Conservation (phyloP, 441 rosid species). For the Viola pubescens region DNA sequence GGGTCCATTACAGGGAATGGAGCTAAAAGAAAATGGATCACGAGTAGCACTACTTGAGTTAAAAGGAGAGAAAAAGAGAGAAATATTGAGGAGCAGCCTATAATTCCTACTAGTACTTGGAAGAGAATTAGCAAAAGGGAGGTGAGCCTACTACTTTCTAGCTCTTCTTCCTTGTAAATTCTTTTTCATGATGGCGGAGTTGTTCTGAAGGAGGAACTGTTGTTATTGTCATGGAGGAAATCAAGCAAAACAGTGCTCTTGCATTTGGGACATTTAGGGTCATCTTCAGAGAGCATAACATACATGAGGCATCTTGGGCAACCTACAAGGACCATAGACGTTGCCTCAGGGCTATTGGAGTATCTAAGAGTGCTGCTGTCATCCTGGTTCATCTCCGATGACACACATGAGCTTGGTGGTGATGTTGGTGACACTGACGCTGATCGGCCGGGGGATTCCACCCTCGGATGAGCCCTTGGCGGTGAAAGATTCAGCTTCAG, state of each 20-base stretch:
- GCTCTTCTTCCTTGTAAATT: slow-evolving; percentile 33
- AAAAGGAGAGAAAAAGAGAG: slow-evolving; percentile 9
- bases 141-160: slow-evolving; percentile 11
- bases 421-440: slow-evolving; percentile 67
- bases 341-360: slow-evolving; percentile 72
- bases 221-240: slow-evolving; percentile 55
- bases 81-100: slow-evolving; percentile 11
- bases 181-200: slow-evolving; percentile 18
- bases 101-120: slow-evolving; percentile 19
- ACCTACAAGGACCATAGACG: slow-evolving; percentile 88
- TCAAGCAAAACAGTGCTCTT: slow-evolving; percentile 96
- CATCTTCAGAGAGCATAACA: slow-evolving; percentile 90
- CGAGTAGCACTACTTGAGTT: slow-evolving; percentile 50
- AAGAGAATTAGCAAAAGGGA: slow-evolving; percentile 8
- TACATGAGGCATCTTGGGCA: slow-evolving; percentile 97
- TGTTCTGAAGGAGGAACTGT: slow-evolving; percentile 15
- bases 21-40: slow-evolving; percentile 41
- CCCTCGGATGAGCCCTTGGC: slow-evolving; percentile 39
- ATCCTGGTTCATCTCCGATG: slow-evolving; percentile 65
- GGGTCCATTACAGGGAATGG: neutral
- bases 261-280: slow-evolving; percentile 92
- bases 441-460: slow-evolving; percentile 54
- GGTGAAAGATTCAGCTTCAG: slow-evolving; percentile 87
- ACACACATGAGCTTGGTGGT: slow-evolving; percentile 85
- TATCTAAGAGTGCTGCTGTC: slow-evolving; percentile 23